Conservation (phyloP, 1,284 basidiomycete genomes). For the Malassezia dermatis region DNA sequence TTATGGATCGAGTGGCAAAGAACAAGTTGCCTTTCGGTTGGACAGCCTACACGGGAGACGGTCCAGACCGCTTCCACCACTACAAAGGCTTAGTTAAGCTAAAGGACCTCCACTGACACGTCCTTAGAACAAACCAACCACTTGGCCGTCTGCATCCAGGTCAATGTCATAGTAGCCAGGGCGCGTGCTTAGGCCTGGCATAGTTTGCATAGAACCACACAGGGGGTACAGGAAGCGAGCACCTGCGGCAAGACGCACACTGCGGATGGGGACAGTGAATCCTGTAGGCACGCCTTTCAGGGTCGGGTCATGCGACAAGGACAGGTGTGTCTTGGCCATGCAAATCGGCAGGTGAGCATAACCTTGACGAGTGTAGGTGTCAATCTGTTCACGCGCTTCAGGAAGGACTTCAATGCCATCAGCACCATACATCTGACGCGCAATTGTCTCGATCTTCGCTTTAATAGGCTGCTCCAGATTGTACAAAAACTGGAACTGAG, state of each 20-base stretch:
- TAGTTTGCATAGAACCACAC: slow-evolving; percentile 60
- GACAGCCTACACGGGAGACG: neutral
- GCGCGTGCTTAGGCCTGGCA: slow-evolving; percentile 90
- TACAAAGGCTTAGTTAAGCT: slow-evolving; percentile 3
- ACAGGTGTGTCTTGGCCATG: slow-evolving; percentile 82
- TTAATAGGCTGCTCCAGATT: slow-evolving; percentile 32
- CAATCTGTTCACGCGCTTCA: slow-evolving; percentile 68
- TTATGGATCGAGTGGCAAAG: neutral
- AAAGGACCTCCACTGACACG: neutral
- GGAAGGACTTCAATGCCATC: slow-evolving; percentile 54
- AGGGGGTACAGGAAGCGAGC: slow-evolving; percentile 93
- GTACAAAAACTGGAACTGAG: slow-evolving; percentile 46
- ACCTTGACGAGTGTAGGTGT: slow-evolving; percentile 83
- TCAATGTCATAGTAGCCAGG: slow-evolving; percentile 56
- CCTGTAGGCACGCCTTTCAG: slow-evolving; percentile 38
- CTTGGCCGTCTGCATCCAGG: slow-evolving; percentile 46
- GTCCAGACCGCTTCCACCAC: neutral
- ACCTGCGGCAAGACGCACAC: slow-evolving; percentile 78
- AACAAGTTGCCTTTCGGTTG: neutral
- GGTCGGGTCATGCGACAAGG: slow-evolving; percentile 34
- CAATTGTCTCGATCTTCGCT: slow-evolving; percentile 44
- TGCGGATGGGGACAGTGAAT: slow-evolving; percentile 85
- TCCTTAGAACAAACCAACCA: slow-evolving; percentile 47
- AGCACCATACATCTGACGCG: slow-evolving; percentile 45
- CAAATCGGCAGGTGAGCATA: slow-evolving; percentile 65